A percentile compares a stretch with the other conserved stretches of the same genome.
Conservation (phyloP, 805 yeast species). For the Schwanniomyces vanrijiae region DNA sequence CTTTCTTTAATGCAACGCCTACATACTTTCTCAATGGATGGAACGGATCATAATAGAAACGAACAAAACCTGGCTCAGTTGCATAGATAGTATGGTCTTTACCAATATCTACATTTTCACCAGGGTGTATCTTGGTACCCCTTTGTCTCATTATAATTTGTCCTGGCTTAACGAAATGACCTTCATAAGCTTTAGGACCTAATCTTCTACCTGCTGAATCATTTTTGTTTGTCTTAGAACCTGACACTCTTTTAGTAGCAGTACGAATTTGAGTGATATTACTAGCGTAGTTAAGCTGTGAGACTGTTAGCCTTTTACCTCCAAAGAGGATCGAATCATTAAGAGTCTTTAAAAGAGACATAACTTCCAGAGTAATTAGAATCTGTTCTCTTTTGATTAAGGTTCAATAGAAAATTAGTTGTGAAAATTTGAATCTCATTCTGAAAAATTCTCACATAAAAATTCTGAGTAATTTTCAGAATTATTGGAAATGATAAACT, state of each 20-base stretch:
- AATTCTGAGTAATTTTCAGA: background rate
- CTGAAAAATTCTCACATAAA: background rate
- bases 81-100: conserved; percentile 93
- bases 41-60: conserved; percentile 92
- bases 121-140: conserved; percentile 93
- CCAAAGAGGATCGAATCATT: background rate
- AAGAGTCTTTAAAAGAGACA: conserved; percentile 2
- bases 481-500: no score
- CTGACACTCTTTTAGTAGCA: conserved; percentile 92
- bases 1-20: conserved; percentile 76
- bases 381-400: background rate
- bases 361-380: background rate
- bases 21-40: conserved; percentile 90
- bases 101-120: conserved; percentile 88
- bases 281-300: background rate
- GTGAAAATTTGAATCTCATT: conserved; percentile 3
- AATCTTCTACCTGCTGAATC: conserved; percentile 94
- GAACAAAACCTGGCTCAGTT: conserved; percentile 87
- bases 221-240: conserved; percentile 90
- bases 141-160: conserved; percentile 90
- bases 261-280: conserved; percentile 58
- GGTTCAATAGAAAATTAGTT: background rate
- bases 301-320: background rate
- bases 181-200: conserved; percentile 88
- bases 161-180: conserved; percentile 73